Evolutionary conservation across 345 rosid species (phyloP).

Genomic region (Camelina neglecta): DNA sequence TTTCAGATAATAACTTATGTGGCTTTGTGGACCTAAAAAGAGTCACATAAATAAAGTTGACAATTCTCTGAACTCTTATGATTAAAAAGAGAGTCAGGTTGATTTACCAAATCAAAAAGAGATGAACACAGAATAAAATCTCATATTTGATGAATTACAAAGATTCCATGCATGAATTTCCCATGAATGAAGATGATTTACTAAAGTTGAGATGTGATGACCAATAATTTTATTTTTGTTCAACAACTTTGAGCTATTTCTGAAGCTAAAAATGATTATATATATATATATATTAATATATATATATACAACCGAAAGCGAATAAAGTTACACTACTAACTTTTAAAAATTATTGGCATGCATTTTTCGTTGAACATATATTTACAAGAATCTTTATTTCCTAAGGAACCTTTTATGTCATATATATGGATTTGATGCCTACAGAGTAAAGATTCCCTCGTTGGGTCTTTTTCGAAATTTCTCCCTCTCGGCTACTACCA

Average conservation of each 20-base stretch:
- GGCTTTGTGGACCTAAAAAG: slow-evolving; percentile 24
- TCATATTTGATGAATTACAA: slow-evolving; percentile 16
- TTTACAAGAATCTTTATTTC: slow-evolving; percentile 20
- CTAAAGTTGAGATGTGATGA: slow-evolving; percentile 28
- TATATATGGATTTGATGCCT: slow-evolving; percentile 23
- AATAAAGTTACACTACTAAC: slow-evolving; percentile 10
- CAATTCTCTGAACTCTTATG: slow-evolving; percentile 1
- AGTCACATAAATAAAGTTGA: slow-evolving; percentile 15
- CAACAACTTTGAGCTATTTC: slow-evolving; percentile 35
- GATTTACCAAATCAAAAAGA: slow-evolving; percentile 28
- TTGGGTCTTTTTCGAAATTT: slow-evolving; percentile 8
- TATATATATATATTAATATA: not conserved
- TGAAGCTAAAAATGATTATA: not conserved
- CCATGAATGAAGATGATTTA: slow-evolving; percentile 6
- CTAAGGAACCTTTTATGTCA: slow-evolving; percentile 17
- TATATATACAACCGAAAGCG: slow-evolving; percentile 14
- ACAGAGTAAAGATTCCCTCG: slow-evolving; percentile 14
- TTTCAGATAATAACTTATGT: slow-evolving; percentile 34
- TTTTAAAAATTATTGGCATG: slow-evolving; percentile 1
- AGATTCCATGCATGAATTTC: not conserved
- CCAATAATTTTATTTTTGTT: slow-evolving; percentile 18
- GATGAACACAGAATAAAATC: slow-evolving; percentile 9
- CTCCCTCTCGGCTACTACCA: slow-evolving; percentile 28
- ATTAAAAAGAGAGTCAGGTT: not conserved
- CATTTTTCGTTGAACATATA: slow-evolving; percentile 14